Evolutionary conservation across 441 rosid species (phyloP).

Genomic region (Arabidopsis hybrid): DNA sequence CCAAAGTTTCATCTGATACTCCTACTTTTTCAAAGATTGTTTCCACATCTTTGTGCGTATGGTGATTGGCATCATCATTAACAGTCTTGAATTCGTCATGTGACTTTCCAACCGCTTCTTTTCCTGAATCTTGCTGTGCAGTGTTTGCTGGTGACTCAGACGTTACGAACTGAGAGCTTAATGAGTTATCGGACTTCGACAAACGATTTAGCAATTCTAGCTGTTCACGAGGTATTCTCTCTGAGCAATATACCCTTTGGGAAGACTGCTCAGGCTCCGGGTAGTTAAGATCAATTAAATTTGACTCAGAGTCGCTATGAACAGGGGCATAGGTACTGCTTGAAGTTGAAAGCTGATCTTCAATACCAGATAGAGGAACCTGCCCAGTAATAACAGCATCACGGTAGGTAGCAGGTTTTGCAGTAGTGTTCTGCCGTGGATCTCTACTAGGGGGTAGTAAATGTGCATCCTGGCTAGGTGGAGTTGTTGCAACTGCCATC

Average conservation of each 20-base stretch:
- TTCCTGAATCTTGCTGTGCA: conserved; percentile 50
- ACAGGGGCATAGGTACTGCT: conserved; percentile 49
- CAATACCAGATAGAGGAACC: conserved; percentile 52
- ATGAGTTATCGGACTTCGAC: conserved; percentile 79
- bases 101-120: conserved; percentile 56
- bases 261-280: conserved; percentile 55
- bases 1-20: conserved; percentile 47
- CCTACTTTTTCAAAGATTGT: conserved; percentile 53
- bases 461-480: conserved; percentile 47
- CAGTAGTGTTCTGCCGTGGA: conserved; percentile 48
- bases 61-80: conserved; percentile 52
- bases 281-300: conserved; percentile 60
- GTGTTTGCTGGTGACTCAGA: conserved; percentile 58
- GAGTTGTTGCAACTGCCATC: conserved; percentile 48
- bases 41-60: conserved; percentile 51
- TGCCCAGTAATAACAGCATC: conserved; percentile 54
- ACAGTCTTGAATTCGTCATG: conserved; percentile 49
- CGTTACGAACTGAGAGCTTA: conserved; percentile 69
- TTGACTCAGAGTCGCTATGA: conserved; percentile 55
- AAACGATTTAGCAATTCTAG: conserved; percentile 64
- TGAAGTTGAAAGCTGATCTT: conserved; percentile 55
- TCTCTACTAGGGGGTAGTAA: conserved; percentile 51
- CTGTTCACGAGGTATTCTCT: conserved; percentile 77
- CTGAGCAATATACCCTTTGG: conserved; percentile 71
- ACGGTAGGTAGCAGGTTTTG: conserved; percentile 47